phyloP scores from a whole-genome alignment of 257 asterid species.

The Solanum ossicruentum region DNA sequence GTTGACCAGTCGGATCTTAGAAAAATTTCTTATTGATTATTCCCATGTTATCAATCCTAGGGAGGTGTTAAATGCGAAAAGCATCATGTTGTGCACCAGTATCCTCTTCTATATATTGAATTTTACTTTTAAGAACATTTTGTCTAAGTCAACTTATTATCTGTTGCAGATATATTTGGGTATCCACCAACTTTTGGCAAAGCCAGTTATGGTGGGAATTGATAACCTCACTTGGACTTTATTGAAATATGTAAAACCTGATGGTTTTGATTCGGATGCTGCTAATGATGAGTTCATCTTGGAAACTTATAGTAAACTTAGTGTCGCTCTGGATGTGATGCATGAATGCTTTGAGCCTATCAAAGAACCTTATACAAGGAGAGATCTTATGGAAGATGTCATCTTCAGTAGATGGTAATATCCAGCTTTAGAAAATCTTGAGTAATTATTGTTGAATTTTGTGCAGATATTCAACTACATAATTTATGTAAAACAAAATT shows the following conservation, averaged over 20 bases:
- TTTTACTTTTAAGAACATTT: not conserved
- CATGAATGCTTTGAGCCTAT: slow-evolving; percentile 80
- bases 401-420: slow-evolving; percentile 56
- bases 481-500: not conserved
- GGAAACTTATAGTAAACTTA: slow-evolving; percentile 49
- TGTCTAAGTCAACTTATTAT: not conserved
- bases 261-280: slow-evolving; percentile 9
- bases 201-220: slow-evolving; percentile 35
- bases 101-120: not conserved
- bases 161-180: slow-evolving; percentile 49
- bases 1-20: not conserved
- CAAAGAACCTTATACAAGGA: slow-evolving; percentile 46
- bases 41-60: not conserved
- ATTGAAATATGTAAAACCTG: slow-evolving; percentile 29
- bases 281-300: slow-evolving; percentile 18
- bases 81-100: not conserved
- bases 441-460: not conserved
- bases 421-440: not conserved
- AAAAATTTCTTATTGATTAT: not conserved
- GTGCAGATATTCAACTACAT: not conserved
- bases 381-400: slow-evolving; percentile 68
- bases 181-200: slow-evolving; percentile 38
- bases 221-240: slow-evolving; percentile 58
- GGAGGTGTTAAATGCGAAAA: not conserved
- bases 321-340: slow-evolving; percentile 60